Base-by-base conservation (phyloP, 2,329 filamentous ascomycete genomes). In the Tympanopsis confertula region DNA sequence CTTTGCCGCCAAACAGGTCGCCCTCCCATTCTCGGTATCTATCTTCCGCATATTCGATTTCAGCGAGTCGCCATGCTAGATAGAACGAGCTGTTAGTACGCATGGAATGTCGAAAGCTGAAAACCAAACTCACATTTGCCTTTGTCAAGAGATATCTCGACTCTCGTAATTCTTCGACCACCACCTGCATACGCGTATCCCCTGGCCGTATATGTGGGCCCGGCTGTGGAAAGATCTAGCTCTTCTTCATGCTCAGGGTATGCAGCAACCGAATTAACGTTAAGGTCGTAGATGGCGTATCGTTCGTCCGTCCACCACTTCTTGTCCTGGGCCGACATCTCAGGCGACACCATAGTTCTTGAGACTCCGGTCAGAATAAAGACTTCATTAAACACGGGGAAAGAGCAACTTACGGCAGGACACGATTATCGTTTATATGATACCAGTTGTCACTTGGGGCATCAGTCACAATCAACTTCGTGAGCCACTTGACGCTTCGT, bases 261-360 rank as follows among this genome's bases (percentile, higher is more conserved):
- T 28, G 76, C 86, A 29, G 79, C 81, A 4, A 82, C 86, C 14
- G 85, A 89, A 50, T 95, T 95, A 13, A 82, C 78, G 48, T 83
- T 93, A 5, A 95, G 70, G 48, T 94, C 88, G 54, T 94, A 94
- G 42, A 95, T 94, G 15, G 86, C 86, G 51, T 94, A 94, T 42
- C 85, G 72, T 45, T 94, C 87, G 53, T 95, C 88, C 49, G 66
- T 80, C 88, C 88, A 95, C 63, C 79, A 85, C 17, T 80, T 73
- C 0, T 77, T 74, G 38, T 87, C 66, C 44, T 82, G 74, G 2
- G 79, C 78, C 41, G 84, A 81, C 52, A 82, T 79, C 47, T 94
- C 86, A 1, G 88, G 86, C 10, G 79, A 81, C 13, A 94, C 69
- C 71, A 79, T 88, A 0, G 86, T 94, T 17, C 30, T 33, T 43